Evolutionary conservation across 78 protist genomes (phyloP).

Genomic region (Dictyostelium firmibasis): DNA sequence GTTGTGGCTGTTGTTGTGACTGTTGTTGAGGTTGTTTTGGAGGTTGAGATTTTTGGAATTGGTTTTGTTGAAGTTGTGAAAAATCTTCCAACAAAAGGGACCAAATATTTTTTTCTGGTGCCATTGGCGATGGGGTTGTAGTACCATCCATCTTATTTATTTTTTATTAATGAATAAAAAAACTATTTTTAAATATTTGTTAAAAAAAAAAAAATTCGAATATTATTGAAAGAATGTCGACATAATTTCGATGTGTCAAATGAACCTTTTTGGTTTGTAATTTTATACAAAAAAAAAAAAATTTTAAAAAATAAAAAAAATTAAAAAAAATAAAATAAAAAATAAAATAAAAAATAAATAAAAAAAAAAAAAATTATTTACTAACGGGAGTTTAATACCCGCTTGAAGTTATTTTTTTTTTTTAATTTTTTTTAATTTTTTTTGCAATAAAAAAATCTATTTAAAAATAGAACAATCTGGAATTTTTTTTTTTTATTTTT

Average conservation of each 20-base stretch:
- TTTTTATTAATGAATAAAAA: too few species aligned
- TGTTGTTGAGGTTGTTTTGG: too few species aligned
- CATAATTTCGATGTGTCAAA: neutral
- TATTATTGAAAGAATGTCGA: neutral
- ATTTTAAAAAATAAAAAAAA: too few species aligned
- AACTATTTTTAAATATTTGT: neutral
- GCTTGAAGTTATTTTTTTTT: neutral
- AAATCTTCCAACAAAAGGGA: neutral
- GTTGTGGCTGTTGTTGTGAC: neutral
- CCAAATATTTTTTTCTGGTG: neutral
- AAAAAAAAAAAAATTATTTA: too few species aligned
- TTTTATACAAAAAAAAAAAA: too few species aligned
- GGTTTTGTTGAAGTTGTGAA: neutral
- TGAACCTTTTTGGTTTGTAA: too few species aligned
- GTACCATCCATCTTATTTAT: neutral
- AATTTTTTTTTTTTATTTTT: neutral
- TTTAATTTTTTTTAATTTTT: neutral
- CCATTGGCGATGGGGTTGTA: neutral
- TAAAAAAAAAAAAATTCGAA: too few species aligned
- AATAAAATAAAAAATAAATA: too few species aligned
- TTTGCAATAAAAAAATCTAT: too few species aligned
- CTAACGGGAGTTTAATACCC: too few species aligned
- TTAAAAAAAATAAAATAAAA: too few species aligned
- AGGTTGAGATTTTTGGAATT: neutral
- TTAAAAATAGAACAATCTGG: too few species aligned